Evolutionary conservation across 1,284 basidiomycete species (phyloP), one percentile per base, ranked within the genome.

Genomic region (Meira nashicola): DNA sequence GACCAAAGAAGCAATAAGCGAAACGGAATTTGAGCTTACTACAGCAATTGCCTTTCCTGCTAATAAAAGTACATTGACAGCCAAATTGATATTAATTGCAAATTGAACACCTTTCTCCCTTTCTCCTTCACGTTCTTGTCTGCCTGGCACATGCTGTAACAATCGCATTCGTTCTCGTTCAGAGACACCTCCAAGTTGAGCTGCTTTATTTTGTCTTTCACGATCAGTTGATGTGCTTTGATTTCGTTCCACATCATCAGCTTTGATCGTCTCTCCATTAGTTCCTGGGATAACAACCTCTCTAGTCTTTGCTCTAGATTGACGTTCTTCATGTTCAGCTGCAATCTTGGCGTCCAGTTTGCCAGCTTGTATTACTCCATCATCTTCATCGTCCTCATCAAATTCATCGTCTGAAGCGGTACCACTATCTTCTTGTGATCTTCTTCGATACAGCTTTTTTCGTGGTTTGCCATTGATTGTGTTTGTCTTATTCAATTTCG

Each of bases 1-100:
- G 55, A 84, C 82, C 12, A 83, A 75, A 0, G 80, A 82, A 7
- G 83, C 83, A 25, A 83, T 79, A 52, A 85, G 80, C 21, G 83
- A 84, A 58, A 85, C 82, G 7, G 83, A 84, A 44, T 81, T 80
- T 25, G 83, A 83, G 40, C 82, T 80, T 21, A 82, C 73, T 14
- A 83, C 82, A 0, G 83, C 83, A 0, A 82, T 66, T 12, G 79
- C 80, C 66, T 84, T 84, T 3, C 80, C 81, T 1, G 67, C 79
- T 5, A 84, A 79, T 2, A 84, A 78, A 1, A 83, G 17, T 51
- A 83, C 61, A 63, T 84, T 84, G 64, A 83, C 40, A 25, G 66
- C 21, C 21, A 73, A 59, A 50, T 73, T 75, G 64, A 72, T 72
- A 58, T 75, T 76, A 62, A 77, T 77, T 50, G 72, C 73, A 21